phyloP scores from a whole-genome alignment of 345 rosid genomes.

The Euphorbia tirucalli region DNA sequence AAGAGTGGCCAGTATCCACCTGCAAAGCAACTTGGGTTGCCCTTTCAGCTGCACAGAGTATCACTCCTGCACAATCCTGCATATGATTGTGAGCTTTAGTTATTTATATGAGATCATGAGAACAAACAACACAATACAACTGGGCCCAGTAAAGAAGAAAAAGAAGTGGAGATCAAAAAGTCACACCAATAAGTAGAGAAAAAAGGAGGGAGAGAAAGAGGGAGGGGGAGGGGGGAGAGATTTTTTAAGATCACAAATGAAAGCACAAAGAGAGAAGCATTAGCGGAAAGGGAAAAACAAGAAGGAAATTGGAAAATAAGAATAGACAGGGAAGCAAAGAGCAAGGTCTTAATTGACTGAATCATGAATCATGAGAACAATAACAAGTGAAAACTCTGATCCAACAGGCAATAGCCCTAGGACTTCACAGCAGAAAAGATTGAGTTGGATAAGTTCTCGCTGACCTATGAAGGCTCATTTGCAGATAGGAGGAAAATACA shows the following conservation, averaged over 20 bases:
- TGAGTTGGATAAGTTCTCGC: background rate
- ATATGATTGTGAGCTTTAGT: constrained; percentile 14
- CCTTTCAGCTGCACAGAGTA: constrained; percentile 91
- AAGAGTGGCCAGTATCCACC: constrained; percentile 40
- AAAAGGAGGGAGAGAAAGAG: no score
- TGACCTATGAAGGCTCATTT: background rate
- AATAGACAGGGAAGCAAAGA: background rate
- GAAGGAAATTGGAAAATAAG: background rate
- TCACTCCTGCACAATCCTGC: constrained; percentile 94
- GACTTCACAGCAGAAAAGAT: background rate
- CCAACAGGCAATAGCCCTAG: background rate
- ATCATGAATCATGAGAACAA: background rate
- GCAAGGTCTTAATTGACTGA: background rate
- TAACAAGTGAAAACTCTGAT: background rate
- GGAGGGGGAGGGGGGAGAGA: no score
- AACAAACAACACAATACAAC: background rate
- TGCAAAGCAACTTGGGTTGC: constrained; percentile 96
- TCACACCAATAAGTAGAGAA: background rate
- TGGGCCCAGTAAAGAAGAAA: background rate
- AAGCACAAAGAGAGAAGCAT: background rate
- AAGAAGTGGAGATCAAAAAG: background rate
- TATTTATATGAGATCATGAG: background rate
- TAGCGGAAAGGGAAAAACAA: background rate
- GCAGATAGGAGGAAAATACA: background rate
- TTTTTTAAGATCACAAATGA: background rate